Evolutionary conservation across 2,329 filamentous ascomycete species (phyloP).

Genomic region (Corynespora cassiicola): DNA sequence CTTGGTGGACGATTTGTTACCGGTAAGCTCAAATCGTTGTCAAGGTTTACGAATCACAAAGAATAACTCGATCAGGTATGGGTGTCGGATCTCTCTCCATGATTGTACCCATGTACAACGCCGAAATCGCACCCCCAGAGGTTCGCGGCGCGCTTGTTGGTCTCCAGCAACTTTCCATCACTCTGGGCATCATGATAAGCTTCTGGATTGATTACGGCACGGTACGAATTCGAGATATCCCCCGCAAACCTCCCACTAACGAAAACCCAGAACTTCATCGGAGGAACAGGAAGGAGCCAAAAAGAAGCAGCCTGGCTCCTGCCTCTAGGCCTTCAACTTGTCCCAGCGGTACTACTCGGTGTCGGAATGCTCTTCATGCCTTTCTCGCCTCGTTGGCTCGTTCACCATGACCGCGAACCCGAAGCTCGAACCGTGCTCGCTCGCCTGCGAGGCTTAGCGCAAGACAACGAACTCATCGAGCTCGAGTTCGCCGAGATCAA

Average conservation of each 20-base stretch:
- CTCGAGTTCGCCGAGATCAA: conserved; percentile 86
- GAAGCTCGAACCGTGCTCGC: conserved; percentile 71
- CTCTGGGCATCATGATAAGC: conserved; percentile 68
- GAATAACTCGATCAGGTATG: conserved; percentile 64
- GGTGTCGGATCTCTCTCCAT: conserved; percentile 73
- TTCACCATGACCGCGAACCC: conserved; percentile 72
- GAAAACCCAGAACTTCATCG: conserved; percentile 54
- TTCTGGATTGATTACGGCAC: conserved; percentile 60
- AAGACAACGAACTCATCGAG: conserved; percentile 71
- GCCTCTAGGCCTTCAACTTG: conserved; percentile 74
- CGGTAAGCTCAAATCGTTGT: conserved; percentile 13
- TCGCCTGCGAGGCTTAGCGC: conserved; percentile 65
- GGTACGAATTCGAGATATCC: conserved; percentile 16
- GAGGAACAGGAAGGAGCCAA: conserved; percentile 64
- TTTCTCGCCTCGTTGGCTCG: conserved; percentile 77
- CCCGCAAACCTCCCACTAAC: conserved; percentile 20
- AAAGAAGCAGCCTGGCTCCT: conserved; percentile 75
- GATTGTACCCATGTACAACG: conserved; percentile 65
- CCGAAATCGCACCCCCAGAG: conserved; percentile 62
- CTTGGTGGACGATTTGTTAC: conserved; percentile 76
- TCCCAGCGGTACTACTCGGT: conserved; percentile 70
- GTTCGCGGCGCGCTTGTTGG: conserved; percentile 71
- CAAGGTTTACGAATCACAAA: conserved; percentile 23
- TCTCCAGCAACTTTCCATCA: conserved; percentile 68
- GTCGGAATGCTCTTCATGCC: conserved; percentile 81